Conservation (phyloP, 805 yeast species). For the Yamadazyma scolyti region DNA sequence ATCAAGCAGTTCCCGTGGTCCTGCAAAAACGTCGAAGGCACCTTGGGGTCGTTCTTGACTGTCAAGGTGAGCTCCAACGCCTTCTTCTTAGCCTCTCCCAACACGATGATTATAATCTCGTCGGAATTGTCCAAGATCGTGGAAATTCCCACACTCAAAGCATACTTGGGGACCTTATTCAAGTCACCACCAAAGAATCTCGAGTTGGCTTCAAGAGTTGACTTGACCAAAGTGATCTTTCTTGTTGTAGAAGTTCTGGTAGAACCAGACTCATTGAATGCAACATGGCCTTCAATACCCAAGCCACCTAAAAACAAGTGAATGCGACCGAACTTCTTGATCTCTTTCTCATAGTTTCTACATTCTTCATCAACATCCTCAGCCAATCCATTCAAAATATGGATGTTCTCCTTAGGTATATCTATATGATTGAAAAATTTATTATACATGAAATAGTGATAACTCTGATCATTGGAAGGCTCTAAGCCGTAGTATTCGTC, state of each 20-base stretch:
- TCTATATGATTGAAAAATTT: constrained; percentile 55
- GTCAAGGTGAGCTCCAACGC: constrained; percentile 46
- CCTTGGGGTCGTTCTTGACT: constrained; percentile 37
- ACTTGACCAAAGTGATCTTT: constrained; percentile 41
- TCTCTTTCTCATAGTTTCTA: constrained; percentile 43
- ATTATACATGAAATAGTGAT: constrained; percentile 56
- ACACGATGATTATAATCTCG: constrained; percentile 49
- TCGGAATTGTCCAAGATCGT: constrained; percentile 54
- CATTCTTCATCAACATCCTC: constrained; percentile 45
- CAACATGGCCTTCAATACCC: constrained; percentile 61
- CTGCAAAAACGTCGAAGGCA: constrained; percentile 50
- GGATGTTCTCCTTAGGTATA: constrained; percentile 47
- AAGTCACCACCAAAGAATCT: constrained; percentile 47
- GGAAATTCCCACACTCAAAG: constrained; percentile 55
- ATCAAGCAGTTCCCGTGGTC: constrained; percentile 42
- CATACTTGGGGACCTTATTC: constrained; percentile 47
- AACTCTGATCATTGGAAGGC: constrained; percentile 48
- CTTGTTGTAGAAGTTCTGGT: constrained; percentile 43
- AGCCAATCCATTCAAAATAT: constrained; percentile 53
- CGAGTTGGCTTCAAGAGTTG: constrained; percentile 51
- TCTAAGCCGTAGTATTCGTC: constrained; percentile 53
- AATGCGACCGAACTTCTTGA: constrained; percentile 46
- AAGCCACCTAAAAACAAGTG: constrained; percentile 56
- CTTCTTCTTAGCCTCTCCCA: constrained; percentile 43
- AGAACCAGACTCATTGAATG: constrained; percentile 58